These are phyloP conservation scores for Bonia amplexicaulis DNA, from an alignment of 176 grass and related monocot species.

Conservation along the genomic window DNA sequence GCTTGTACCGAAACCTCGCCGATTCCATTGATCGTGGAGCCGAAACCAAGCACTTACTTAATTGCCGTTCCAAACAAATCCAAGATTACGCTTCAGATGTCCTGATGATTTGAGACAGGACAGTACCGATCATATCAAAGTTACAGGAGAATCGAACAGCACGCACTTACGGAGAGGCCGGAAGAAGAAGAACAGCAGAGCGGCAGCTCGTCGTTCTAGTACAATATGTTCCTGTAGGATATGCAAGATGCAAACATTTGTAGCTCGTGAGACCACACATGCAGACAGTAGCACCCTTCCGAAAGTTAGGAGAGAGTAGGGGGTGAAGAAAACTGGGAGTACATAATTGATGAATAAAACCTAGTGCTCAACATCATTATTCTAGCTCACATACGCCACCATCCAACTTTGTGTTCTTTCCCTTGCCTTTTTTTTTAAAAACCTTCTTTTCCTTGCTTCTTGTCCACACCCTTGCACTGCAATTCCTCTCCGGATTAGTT, in stretches of 20 bases:
- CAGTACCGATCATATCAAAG: neutral
- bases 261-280: neutral
- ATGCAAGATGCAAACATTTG: neutral
- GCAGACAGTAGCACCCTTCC: neutral
- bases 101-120: neutral
- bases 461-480: constrained; percentile 32
- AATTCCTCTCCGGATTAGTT: neutral
- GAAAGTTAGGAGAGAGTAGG: neutral
- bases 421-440: neutral
- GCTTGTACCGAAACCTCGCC: neutral
- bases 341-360: too few species aligned
- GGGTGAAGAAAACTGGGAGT: neutral
- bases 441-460: neutral
- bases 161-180: neutral
- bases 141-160: neutral
- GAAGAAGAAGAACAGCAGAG: neutral
- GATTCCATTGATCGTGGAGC: neutral
- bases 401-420: neutral
- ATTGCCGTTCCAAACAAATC: neutral
- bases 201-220: neutral
- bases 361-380: constrained; percentile 19
- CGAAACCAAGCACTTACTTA: neutral
- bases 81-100: neutral
- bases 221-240: neutral
- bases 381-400: neutral